These are phyloP conservation scores for Elongisporangium undulatum DNA, from an alignment of 352 stramenopile genomes.

Conservation along the genomic window DNA sequence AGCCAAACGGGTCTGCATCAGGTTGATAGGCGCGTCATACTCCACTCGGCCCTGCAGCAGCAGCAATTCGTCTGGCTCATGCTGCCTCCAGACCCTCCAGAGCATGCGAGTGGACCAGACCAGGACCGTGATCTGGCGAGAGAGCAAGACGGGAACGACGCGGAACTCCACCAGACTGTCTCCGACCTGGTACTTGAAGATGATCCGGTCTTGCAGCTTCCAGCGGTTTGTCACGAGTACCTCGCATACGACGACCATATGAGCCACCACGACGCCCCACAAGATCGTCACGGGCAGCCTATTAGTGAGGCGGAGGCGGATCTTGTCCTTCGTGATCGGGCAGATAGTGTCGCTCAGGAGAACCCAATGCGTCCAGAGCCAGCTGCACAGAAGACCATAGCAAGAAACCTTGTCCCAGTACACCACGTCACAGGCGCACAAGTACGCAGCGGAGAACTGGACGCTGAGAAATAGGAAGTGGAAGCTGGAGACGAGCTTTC, in stretches of 20 bases:
- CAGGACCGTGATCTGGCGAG: conserved; percentile 8
- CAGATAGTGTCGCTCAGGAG: conserved; percentile 10
- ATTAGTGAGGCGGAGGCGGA: conserved; percentile 5
- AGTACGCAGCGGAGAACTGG: conserved; percentile 12
- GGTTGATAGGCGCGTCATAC: conserved; percentile 1
- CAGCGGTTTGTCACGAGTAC: conserved; percentile 2
- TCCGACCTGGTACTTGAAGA: conserved; percentile 6
- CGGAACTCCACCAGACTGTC: conserved; percentile 2
- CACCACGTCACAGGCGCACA: conserved; percentile 11
- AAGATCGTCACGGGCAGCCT: not conserved
- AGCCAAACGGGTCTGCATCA: not conserved
- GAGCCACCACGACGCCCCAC: not conserved
- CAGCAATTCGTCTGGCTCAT: conserved; percentile 1
- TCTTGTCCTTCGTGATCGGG: conserved; percentile 2
- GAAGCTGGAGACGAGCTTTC: conserved; percentile 5
- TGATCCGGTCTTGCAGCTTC: conserved; percentile 14
- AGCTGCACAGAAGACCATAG: not conserved
- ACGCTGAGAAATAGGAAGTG: conserved; percentile 18
- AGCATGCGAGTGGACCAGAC: conserved; percentile 10
- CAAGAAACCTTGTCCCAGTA: conserved; percentile 2
- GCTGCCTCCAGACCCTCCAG: conserved; percentile 4
- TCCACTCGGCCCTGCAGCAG: conserved; percentile 4
- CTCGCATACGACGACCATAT: not conserved
- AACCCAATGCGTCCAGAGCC: conserved; percentile 16
- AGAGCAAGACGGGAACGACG: conserved; percentile 14